Evolutionary conservation across 768 basidiomycete genomes (phyloP).

Genomic region (Lactifluus subvellereus): DNA sequence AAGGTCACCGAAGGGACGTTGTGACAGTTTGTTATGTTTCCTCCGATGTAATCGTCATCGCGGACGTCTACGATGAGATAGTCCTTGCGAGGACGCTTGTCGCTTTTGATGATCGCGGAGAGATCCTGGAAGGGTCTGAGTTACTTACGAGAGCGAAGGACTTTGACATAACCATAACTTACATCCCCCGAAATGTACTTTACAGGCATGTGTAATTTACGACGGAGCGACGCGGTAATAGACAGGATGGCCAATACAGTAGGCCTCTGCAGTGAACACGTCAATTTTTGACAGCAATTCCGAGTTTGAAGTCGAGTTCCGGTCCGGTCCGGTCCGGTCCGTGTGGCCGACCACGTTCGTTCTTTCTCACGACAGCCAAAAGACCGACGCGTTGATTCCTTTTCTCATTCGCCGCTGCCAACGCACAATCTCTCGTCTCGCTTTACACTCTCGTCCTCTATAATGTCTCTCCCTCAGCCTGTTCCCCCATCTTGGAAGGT

Average conservation of each 20-base stretch:
- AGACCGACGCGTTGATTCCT: neutral
- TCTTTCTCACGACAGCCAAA: conserved; percentile 1
- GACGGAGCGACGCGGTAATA: neutral
- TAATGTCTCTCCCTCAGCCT: conserved; percentile 92
- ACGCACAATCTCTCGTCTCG: conserved; percentile 17
- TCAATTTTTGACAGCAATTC: no score
- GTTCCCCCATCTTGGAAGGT: conserved; percentile 98
- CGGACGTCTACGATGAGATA: conserved; percentile 79
- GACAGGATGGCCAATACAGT: no score
- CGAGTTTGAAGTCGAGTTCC: neutral
- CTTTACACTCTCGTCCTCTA: neutral
- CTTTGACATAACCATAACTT: conserved; percentile 18
- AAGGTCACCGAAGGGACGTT: conserved; percentile 62
- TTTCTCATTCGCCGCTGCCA: conserved; percentile 28
- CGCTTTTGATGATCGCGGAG: conserved; percentile 60
- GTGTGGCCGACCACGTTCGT: neutral
- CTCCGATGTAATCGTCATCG: conserved; percentile 75
- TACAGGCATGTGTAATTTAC: conserved; percentile 25
- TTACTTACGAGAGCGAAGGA: neutral
- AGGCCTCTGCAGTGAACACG: no score
- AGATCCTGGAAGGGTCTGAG: conserved; percentile 47
- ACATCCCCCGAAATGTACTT: conserved; percentile 41
- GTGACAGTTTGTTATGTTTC: conserved; percentile 63
- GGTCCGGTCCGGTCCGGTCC: neutral
- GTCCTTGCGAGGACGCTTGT: conserved; percentile 53